Percentiles rank a stretch among this genome's conserved stretches.
Conservation (phyloP, 202 grass and related monocot species). For the Schoenoplectus tabernaemontani region DNA sequence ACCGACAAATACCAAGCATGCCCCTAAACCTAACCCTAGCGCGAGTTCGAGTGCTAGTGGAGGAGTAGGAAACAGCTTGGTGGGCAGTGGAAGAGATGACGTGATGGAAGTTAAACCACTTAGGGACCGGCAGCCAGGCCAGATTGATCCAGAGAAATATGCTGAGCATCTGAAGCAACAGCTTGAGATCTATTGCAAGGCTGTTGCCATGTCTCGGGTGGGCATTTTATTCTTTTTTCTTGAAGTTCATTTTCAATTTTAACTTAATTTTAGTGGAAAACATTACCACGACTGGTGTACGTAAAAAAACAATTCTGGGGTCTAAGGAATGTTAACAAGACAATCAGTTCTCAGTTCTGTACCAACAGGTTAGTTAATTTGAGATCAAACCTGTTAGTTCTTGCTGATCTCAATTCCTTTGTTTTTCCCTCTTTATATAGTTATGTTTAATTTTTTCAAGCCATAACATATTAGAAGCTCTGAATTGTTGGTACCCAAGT, state of each 20-base stretch:
- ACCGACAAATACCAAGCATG: background rate
- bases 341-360: background rate
- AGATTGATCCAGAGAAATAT: slow-evolving; percentile 39
- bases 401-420: background rate
- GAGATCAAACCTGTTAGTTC: background rate
- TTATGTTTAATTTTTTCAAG: background rate
- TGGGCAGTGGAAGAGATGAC: background rate
- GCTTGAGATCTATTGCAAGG: slow-evolving; percentile 48
- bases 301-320: background rate
- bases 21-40: background rate
- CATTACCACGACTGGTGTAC: background rate
- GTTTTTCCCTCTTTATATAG: background rate
- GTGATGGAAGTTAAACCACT: slow-evolving; percentile 21
- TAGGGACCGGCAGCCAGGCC: background rate
- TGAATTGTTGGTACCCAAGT: background rate
- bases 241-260: slow-evolving; percentile 2
- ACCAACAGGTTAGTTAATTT: background rate
- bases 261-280: background rate
- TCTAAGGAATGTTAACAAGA: background rate
- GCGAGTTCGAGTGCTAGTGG: background rate
- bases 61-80: background rate
- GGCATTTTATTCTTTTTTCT: background rate
- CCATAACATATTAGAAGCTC: background rate
- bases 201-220: slow-evolving; percentile 60
- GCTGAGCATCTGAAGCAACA: slow-evolving; percentile 46